These are phyloP conservation scores for Ehretia macrophylla DNA, from an alignment of 257 asterid genomes.

Conservation along the genomic window DNA sequence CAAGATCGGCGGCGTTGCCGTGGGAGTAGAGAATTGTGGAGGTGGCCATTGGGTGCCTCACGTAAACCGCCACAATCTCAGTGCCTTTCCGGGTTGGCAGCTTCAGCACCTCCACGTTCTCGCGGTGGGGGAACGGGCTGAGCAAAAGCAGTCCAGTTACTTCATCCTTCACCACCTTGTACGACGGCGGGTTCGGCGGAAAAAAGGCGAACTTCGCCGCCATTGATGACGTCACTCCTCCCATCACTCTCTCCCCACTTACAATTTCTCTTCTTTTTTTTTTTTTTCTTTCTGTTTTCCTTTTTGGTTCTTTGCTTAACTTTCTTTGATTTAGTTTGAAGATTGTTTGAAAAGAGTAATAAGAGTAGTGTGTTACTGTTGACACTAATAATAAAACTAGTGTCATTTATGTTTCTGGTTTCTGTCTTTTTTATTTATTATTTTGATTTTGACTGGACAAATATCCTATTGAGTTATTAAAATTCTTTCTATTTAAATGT, in stretches of 20 bases:
- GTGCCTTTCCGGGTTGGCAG: slow-evolving; percentile 81
- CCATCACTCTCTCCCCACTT: slow-evolving; percentile 40
- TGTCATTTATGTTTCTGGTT: no score
- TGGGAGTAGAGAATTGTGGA: slow-evolving; percentile 85
- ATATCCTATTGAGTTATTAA: no score
- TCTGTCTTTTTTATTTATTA: no score
- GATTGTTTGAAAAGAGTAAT: not conserved
- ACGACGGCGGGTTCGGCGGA: slow-evolving; percentile 94
- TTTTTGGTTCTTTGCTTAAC: not conserved
- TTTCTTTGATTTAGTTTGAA: not conserved
- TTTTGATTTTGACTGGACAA: no score
- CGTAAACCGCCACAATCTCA: slow-evolving; percentile 78
- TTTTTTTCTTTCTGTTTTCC: not conserved
- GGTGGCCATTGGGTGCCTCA: slow-evolving; percentile 86
- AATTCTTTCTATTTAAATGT: no score
- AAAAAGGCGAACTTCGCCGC: slow-evolving; percentile 97
- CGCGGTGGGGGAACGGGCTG: slow-evolving; percentile 87
- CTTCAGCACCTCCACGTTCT: slow-evolving; percentile 80
- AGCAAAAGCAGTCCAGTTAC: slow-evolving; percentile 68
- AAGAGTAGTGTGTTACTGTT: not conserved
- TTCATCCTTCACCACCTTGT: slow-evolving; percentile 71
- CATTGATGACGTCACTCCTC: slow-evolving; percentile 98
- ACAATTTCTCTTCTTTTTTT: not conserved
- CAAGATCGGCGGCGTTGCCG: slow-evolving; percentile 97
- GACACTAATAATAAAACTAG: no score